These are phyloP conservation scores for Lepidium africanum DNA, from an alignment of 345 rosid genomes.

Conservation along the genomic window DNA sequence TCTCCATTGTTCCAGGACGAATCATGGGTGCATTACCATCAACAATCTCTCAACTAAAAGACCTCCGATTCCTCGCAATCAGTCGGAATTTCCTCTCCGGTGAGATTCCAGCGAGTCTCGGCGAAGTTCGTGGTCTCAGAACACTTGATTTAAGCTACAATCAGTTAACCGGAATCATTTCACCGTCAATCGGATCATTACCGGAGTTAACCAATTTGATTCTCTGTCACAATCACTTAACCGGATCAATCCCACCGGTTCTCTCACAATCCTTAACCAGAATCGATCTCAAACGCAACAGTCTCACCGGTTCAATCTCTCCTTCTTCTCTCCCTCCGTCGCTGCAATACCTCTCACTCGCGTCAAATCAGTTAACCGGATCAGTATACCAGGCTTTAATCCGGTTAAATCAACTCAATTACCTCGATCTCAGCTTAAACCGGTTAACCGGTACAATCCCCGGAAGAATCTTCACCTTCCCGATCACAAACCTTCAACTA, in stretches of 20 bases:
- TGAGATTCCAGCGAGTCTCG: conserved; percentile 54
- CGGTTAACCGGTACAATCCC: conserved; percentile 68
- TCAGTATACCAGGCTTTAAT: conserved; percentile 48
- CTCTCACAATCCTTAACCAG: conserved; percentile 55
- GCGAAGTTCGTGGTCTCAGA: conserved; percentile 51
- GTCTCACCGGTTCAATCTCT: conserved; percentile 54
- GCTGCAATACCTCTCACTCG: conserved; percentile 69
- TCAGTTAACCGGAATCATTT: conserved; percentile 59
- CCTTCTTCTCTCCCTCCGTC: conserved; percentile 64
- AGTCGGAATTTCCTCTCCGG: conserved; percentile 74
- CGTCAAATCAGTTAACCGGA: conserved; percentile 64
- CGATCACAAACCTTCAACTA: conserved; percentile 65
- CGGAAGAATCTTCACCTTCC: conserved; percentile 44
- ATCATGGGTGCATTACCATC: conserved; percentile 64
- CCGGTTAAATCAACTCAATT: conserved; percentile 58
- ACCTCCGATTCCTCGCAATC: conserved; percentile 67
- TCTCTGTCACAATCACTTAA: conserved; percentile 75
- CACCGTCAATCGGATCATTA: conserved; percentile 50
- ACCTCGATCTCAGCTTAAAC: conserved; percentile 78
- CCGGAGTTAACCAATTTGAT: conserved; percentile 68
- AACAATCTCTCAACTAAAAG: conserved; percentile 50
- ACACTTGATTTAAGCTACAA: conserved; percentile 94
- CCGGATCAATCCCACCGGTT: conserved; percentile 75
- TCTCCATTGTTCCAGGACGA: conserved; percentile 77
- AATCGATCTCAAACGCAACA: conserved; percentile 79